Conservation (phyloP, 192 early-diverging fungal genomes). For the Coemansia sp. region DNA sequence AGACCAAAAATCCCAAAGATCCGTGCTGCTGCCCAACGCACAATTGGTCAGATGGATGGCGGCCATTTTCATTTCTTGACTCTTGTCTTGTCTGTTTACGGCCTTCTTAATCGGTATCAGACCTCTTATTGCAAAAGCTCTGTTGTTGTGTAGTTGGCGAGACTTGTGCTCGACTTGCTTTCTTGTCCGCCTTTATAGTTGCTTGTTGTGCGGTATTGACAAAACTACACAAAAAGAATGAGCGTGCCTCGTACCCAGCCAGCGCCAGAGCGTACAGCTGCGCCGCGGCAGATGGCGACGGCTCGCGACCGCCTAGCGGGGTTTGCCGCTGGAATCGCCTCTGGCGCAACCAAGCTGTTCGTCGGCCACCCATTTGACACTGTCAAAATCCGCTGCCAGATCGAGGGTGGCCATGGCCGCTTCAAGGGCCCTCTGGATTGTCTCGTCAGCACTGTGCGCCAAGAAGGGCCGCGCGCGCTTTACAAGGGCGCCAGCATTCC, state of each 20-base stretch:
- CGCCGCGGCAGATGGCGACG: slow-evolving; percentile 32
- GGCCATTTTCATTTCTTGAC: too few relatives aligned
- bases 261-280: background rate
- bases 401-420: slow-evolving; percentile 61
- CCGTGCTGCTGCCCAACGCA: too few relatives aligned
- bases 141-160: background rate
- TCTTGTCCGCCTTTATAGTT: background rate
- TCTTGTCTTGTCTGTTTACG: too few relatives aligned
- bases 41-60: too few relatives aligned
- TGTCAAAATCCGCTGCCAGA: slow-evolving; percentile 76
- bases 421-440: slow-evolving; percentile 73
- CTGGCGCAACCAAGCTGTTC: slow-evolving; percentile 70
- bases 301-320: slow-evolving; percentile 56
- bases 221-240: slow-evolving; percentile 4
- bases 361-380: slow-evolving; percentile 86
- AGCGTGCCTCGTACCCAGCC: background rate
- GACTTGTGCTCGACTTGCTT: background rate
- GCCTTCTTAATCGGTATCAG: background rate
- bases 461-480: slow-evolving; percentile 70
- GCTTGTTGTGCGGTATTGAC: background rate
- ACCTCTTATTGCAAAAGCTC: background rate
- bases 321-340: slow-evolving; percentile 67
- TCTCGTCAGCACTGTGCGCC: slow-evolving; percentile 57
- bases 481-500: slow-evolving; percentile 94
- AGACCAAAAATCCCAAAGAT: too few relatives aligned